phyloP scores from a whole-genome alignment of 2,329 filamentous ascomycete genomes.

The Gliomastix tumulicola region DNA sequence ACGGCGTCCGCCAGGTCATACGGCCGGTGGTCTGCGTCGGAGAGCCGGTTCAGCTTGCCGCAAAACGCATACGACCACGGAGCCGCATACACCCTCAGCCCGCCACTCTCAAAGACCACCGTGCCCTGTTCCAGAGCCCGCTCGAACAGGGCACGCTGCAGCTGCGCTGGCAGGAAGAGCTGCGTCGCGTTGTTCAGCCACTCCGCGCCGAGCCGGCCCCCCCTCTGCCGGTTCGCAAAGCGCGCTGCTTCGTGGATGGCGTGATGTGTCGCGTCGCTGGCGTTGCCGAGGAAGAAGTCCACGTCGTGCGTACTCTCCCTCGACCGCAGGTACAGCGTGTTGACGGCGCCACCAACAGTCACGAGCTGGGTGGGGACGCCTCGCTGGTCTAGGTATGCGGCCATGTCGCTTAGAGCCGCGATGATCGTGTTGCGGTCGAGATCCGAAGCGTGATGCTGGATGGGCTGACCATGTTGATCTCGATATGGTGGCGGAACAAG shows the following conservation, averaged over 20 bases:
- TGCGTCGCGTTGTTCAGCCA: conserved; percentile 15
- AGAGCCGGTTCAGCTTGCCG: conserved; percentile 11
- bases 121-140: conserved; percentile 8
- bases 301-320: conserved; percentile 11
- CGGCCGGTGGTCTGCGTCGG: conserved; percentile 7
- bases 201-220: conserved; percentile 9
- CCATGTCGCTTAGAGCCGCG: conserved; percentile 11
- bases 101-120: conserved; percentile 11
- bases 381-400: conserved; percentile 11
- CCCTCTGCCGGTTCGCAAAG: conserved; percentile 9
- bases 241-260: conserved; percentile 9
- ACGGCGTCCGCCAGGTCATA: conserved; percentile 12
- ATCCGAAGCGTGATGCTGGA: conserved; percentile 7
- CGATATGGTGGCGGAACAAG: conserved; percentile 9
- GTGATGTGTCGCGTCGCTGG: conserved; percentile 6
- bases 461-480: conserved; percentile 4
- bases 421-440: conserved; percentile 7
- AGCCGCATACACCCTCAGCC: conserved; percentile 10
- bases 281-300: conserved; percentile 11
- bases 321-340: conserved; percentile 10
- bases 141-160: conserved; percentile 9
- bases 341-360: conserved; percentile 12
- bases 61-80: conserved; percentile 12
- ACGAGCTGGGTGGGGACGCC: too few species aligned
- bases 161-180: conserved; percentile 8